Base-by-base conservation (phyloP, 768 basidiomycete species). In the Daedalea quercina region DNA sequence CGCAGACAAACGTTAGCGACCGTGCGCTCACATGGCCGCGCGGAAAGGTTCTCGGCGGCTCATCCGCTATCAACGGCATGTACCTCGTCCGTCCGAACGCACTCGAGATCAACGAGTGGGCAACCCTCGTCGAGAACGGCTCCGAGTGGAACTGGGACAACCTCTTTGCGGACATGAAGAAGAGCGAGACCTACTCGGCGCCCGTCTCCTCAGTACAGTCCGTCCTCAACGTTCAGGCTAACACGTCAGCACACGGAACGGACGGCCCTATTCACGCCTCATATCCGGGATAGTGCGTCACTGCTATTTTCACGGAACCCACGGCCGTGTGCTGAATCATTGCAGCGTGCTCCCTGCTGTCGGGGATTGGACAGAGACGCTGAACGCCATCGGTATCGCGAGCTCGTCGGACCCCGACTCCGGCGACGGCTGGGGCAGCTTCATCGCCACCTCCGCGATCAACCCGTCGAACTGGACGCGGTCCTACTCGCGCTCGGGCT, bases 31-130 rank as follows among this genome's bases (percentile, higher is more conserved):
- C 69, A 2, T 85, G 84, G 79, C 79, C 84, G 3, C 73, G 80
- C 31, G 87, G 86, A 28, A 83, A 80, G 65, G 78, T 82, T 46
- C 72, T 89, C 22, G 85, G 86, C 50, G 85, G 86, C 6, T 83
- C 79, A 0, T 75, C 81, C 26, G 82, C 85, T 9, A 72, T 86
- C 50, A 89, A 89, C 65, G 84, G 82, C 45, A 74, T 87, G 73
- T 86, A 83, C 69, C 69, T 77, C 57, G 74, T 83, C 45, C 75
- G 80, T 9, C 81, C 82, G 7, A 73, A 76, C 23, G 59, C 67
- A 49, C 53, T 69, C 45, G 80, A 81, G 58, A 57, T 80, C 52
- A 71, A 81, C 55, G 65, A 73, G 1, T 80, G 76, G 76, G 64
- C 70, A 2, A 54, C 63, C 11, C 61, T 82, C 44, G 72, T 78